phyloP scores from a whole-genome alignment of 352 stramenopile species.

The Blastocystis sp. region DNA sequence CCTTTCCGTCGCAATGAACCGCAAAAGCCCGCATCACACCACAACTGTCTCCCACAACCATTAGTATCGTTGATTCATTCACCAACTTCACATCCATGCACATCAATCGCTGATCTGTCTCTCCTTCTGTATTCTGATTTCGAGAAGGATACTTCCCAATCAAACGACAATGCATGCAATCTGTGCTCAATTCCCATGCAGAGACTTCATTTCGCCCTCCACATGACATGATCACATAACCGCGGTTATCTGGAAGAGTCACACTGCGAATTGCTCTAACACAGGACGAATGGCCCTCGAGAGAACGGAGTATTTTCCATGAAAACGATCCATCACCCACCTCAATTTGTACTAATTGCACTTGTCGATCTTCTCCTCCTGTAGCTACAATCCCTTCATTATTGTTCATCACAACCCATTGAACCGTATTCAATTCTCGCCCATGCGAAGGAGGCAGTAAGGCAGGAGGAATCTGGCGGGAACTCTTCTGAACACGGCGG shows the following conservation, averaged over 20 bases:
- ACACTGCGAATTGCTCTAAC: background rate
- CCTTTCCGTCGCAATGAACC: background rate
- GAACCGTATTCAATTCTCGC: slow-evolving; percentile 21
- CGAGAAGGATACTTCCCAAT: background rate
- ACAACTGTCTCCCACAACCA: background rate
- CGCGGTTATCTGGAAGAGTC: background rate
- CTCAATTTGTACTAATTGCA: background rate
- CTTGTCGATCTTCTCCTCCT: slow-evolving; percentile 20
- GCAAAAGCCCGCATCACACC: background rate
- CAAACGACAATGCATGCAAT: no score
- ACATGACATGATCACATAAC: slow-evolving; percentile 26
- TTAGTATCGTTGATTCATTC: background rate
- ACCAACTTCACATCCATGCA: background rate
- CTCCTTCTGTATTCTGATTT: background rate
- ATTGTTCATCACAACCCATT: background rate
- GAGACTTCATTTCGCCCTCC: slow-evolving; percentile 31
- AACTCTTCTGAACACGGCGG: background rate
- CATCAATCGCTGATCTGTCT: slow-evolving; percentile 37
- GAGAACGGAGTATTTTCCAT: background rate
- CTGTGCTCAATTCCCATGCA: background rate
- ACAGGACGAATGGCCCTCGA: background rate
- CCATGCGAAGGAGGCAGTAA: slow-evolving; percentile 9
- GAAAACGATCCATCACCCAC: background rate
- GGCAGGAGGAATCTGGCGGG: background rate
- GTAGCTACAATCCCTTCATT: background rate